Base-by-base conservation (phyloP, 768 basidiomycete species). In the Lactarius vividus region DNA sequence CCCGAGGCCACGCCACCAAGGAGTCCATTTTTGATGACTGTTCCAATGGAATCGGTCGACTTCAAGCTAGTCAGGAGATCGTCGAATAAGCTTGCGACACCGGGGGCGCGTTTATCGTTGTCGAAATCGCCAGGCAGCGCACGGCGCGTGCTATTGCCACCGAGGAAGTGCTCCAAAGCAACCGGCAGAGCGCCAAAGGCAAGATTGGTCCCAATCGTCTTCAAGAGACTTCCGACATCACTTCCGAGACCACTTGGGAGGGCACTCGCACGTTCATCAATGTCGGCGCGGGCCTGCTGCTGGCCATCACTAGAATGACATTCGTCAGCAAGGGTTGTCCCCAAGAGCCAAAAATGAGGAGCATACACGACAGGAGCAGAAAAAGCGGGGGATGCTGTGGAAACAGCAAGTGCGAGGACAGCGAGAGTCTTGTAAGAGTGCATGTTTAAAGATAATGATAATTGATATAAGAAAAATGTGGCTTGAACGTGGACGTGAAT, bases 371-470 rank as follows among this genome's bases (percentile, higher is more conserved):
- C 18, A 11, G 64, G 59, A 16, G 33, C 44, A 20, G 59, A n/a
- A 8, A 57, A 10, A 20, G 28, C 64, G 29, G 55, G 33, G 44
- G 59, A 18, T 18, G 28, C 20, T 16, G 33, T 26, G 3, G 59
- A 61, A 7, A 55, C 29, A 37, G 59, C 64, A 9, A 61, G 44
- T 28, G 54, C 35, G 20, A 61, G 35, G 44, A 61, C 54, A 26
- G 35, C 59, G 35, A 65, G 37, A 9, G 42, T 49, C 33, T 20
- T 39, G 16, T 29, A 57, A 37, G 44, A 61, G 39, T 3, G 59
- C 64, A 65, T 65, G 40, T 35, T 60, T 44, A 23, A 60, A 33
- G 11, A 28, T 18, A 4, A 23, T 11, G 26, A 16, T 29, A 28
- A 20, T 20, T 54, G 4, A 33, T 28, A 46, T 42, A 53, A 29